Percentiles rank a stretch among this genome's conserved stretches.
Conservation (phyloP, 116 monocot genomes). For the Zostera marina region DNA sequence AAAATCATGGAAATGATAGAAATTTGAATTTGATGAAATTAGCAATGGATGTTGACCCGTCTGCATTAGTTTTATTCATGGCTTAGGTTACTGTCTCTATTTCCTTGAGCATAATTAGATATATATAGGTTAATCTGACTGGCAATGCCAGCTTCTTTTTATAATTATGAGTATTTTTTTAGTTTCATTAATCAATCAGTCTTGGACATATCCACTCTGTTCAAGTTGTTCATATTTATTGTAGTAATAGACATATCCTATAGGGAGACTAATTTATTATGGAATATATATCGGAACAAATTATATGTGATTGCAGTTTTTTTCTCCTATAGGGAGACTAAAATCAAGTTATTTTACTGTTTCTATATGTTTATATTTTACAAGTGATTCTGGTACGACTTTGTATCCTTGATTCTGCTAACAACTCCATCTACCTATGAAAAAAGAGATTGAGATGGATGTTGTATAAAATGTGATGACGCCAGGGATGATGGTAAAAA, state of each 20-base stretch:
- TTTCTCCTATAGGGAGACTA: background rate
- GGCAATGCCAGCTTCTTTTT: background rate
- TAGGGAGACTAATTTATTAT: background rate
- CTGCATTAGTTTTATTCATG: background rate
- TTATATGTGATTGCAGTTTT: background rate
- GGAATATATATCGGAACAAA: background rate
- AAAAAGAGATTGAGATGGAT: background rate
- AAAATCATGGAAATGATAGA: background rate
- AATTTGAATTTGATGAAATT: background rate
- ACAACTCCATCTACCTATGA: background rate
- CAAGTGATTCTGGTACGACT: too few relatives aligned
- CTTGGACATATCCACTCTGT: background rate
- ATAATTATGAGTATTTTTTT: background rate
- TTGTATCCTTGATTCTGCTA: background rate
- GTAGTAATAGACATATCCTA: background rate
- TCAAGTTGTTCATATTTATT: background rate
- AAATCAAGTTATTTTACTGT: too few relatives aligned
- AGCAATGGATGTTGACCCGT: background rate
- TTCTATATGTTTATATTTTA: too few relatives aligned
- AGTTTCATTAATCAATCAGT: background rate
- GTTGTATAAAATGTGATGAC: background rate
- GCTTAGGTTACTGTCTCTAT: background rate
- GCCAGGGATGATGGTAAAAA: background rate
- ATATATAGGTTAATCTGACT: background rate
- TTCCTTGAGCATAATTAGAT: background rate